A percentile compares a stretch with the other conserved stretches of the same genome.
Conservation (phyloP, 805 yeast species). For the Saccharomycopsis javanensis region DNA sequence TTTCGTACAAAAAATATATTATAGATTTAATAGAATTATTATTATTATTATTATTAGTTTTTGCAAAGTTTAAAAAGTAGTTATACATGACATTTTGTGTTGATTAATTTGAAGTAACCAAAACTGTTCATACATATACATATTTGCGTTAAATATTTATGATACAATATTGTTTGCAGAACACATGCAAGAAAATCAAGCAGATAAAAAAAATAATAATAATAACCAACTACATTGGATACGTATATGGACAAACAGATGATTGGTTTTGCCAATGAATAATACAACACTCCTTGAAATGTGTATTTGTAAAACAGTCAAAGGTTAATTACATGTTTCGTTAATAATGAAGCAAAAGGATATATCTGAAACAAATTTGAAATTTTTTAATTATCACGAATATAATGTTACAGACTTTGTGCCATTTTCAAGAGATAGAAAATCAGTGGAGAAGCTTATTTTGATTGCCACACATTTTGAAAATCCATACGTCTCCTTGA, state of each 20-base stretch:
- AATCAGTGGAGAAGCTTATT: slow-evolving; percentile 21
- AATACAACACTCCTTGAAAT: no score
- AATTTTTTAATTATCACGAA: slow-evolving; percentile 65
- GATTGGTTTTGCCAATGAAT: no score
- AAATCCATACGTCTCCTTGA: slow-evolving; percentile 35
- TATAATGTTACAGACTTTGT: slow-evolving; percentile 30
- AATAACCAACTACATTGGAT: no score
- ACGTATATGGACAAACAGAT: no score
- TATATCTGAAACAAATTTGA: slow-evolving; percentile 15
- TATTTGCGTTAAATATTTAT: no score
- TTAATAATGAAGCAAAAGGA: background rate
- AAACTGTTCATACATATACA: no score
- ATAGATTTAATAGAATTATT: background rate
- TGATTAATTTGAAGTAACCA: no score
- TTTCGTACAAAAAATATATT: background rate
- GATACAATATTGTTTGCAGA: no score
- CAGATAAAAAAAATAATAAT: no score
- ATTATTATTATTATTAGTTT: background rate
- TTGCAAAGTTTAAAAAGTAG: background rate
- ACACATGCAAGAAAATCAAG: no score
- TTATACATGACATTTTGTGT: no score
- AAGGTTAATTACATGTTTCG: background rate
- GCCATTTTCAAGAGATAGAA: slow-evolving; percentile 19
- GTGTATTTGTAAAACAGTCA: no score
- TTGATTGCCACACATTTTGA: slow-evolving; percentile 61